Conservation (phyloP, 768 basidiomycete genomes). For the Boletellus sp. region DNA sequence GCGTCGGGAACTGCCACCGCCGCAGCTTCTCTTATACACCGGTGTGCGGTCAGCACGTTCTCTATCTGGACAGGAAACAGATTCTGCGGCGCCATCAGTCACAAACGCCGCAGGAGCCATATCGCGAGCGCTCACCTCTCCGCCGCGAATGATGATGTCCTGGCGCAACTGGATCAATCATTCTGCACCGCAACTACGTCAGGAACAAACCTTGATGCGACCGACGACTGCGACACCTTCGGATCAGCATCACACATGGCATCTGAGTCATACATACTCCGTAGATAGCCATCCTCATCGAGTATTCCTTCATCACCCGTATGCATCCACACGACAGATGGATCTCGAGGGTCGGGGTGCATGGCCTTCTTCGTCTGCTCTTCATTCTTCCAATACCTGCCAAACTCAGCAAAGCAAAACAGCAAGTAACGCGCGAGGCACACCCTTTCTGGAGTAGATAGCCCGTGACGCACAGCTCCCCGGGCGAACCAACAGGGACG, state of each 20-base stretch:
- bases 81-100: conserved; percentile 43
- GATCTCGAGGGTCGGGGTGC: conserved; percentile 45
- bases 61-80: conserved; percentile 84
- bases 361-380: conserved; percentile 62
- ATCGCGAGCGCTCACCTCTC: conserved; percentile 50
- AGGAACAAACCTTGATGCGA: conserved; percentile 61
- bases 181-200: background rate
- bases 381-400: conserved; percentile 74
- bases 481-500: conserved; percentile 70
- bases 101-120: background rate
- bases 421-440: background rate
- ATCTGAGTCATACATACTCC: conserved; percentile 42
- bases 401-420: background rate
- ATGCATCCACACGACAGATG: conserved; percentile 72
- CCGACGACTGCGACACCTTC: conserved; percentile 56
- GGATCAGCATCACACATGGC: background rate
- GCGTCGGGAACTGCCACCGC: conserved; percentile 67
- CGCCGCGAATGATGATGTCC: conserved; percentile 85
- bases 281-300: conserved; percentile 77
- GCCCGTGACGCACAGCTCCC: conserved; percentile 71
- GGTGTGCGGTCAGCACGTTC: conserved; percentile 58
- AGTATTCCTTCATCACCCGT: conserved; percentile 80
- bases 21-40: conserved; percentile 65
- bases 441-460: conserved; percentile 81
- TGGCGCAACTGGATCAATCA: conserved; percentile 21